Evolutionary conservation across 768 basidiomycete genomes (phyloP).

Genomic region (Boletus sensibilis): DNA sequence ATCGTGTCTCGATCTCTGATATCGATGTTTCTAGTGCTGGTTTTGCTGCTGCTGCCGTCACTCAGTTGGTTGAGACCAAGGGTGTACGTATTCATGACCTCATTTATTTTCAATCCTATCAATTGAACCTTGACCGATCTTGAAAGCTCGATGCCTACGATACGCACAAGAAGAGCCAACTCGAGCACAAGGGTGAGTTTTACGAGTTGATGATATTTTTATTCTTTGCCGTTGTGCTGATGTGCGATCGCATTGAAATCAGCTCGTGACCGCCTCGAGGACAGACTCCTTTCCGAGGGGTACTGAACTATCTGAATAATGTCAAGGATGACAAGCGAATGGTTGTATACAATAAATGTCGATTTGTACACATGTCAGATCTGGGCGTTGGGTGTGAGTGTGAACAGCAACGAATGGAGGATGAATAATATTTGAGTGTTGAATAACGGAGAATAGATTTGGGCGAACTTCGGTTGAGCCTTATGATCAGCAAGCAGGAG

Average conservation of each 20-base stretch:
- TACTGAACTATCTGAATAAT: background rate
- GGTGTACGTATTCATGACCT: constrained; percentile 9
- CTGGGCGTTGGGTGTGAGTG: background rate
- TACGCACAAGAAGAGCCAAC: background rate
- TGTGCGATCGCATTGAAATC: background rate
- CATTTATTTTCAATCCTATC: background rate
- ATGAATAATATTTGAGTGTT: background rate
- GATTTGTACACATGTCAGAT: background rate
- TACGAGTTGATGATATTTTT: background rate
- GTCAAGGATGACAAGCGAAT: too few species aligned
- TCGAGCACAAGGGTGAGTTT: background rate
- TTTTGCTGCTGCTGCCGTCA: constrained; percentile 1
- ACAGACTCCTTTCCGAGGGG: background rate
- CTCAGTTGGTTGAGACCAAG: constrained; percentile 18
- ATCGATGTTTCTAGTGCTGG: constrained; percentile 7
- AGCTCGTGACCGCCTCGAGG: background rate
- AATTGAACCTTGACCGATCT: background rate
- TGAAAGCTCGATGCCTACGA: constrained; percentile 8
- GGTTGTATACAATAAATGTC: background rate
- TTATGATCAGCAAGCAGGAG: background rate
- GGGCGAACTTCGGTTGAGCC: background rate
- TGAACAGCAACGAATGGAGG: background rate
- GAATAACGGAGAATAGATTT: background rate
- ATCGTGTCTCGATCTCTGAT: background rate
- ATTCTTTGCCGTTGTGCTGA: background rate